Evolutionary conservation across 148 eudicot genomes (phyloP).

Genomic region (Fagopyrum tataricum): DNA sequence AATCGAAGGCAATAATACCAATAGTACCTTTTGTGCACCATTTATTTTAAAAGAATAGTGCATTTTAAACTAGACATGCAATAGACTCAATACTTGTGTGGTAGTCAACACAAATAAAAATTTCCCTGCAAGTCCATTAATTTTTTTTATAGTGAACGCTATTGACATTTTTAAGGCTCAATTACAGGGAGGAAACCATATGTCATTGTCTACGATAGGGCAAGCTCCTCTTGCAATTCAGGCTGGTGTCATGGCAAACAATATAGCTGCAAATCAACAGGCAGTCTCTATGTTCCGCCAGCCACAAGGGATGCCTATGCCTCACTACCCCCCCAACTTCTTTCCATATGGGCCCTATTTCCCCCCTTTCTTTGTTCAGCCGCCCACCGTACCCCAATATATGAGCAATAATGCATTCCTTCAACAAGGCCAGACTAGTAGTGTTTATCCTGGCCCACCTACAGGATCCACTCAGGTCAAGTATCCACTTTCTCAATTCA

Average conservation of each 20-base stretch:
- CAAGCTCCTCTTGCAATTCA: constrained; percentile 38
- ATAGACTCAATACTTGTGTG: background rate
- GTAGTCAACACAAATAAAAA: background rate
- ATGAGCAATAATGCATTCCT: constrained; percentile 44
- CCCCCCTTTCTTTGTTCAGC: constrained; percentile 39
- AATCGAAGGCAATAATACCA: too few relatives aligned
- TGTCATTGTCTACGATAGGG: constrained; percentile 26
- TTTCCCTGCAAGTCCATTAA: background rate
- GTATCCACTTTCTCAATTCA: constrained; percentile 28
- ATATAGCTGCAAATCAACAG: constrained; percentile 38
- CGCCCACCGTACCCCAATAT: constrained; percentile 40
- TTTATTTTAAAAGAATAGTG: background rate
- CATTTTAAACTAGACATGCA: background rate
- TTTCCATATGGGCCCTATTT: constrained; percentile 47
- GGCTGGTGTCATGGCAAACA: constrained; percentile 33
- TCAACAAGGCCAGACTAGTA: constrained; percentile 43
- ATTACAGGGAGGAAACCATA: constrained; percentile 37
- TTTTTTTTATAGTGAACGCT: background rate
- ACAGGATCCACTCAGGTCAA: constrained; percentile 32
- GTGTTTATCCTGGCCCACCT: constrained; percentile 35
- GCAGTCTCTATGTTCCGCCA: constrained; percentile 43
- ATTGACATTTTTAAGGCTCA: constrained; percentile 1
- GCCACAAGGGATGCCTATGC: constrained; percentile 58
- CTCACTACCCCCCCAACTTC: constrained; percentile 55
- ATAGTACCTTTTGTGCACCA: too few relatives aligned